Percentiles rank a stretch among this genome's conserved stretches.
Conservation (phyloP, 257 asterid genomes). For the Ocimum tenuiflorum region DNA sequence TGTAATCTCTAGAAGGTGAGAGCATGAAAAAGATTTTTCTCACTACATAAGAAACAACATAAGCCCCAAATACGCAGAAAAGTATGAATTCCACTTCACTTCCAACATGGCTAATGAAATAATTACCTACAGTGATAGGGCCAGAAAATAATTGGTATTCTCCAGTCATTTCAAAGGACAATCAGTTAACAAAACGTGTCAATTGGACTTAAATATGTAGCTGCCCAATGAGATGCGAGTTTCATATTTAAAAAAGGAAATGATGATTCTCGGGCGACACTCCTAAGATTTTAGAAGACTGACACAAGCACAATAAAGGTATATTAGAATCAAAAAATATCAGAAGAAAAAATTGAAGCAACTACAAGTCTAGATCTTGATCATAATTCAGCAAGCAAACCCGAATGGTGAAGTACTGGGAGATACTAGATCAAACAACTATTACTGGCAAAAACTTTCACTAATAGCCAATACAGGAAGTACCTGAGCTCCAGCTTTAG, state of each 20-base stretch:
- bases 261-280: neutral
- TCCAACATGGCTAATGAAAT: neutral
- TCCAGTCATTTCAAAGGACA: neutral
- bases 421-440: neutral
- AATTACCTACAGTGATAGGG: neutral
- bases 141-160: neutral
- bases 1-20: neutral
- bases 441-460: neutral
- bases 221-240: neutral
- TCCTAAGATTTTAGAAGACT: neutral
- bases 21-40: too few species aligned
- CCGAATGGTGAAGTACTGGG: too few species aligned
- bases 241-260: neutral
- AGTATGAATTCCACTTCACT: neutral
- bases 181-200: neutral
- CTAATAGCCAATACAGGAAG: neutral
- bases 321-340: neutral
- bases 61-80: too few species aligned
- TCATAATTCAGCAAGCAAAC: neutral
- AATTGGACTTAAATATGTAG: neutral
- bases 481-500: conserved; percentile 63
- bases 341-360: neutral
- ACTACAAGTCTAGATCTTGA: too few species aligned
- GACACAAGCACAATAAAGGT: neutral
- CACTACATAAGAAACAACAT: too few species aligned